phyloP scores from a whole-genome alignment of 768 basidiomycete species.

The Hebeloma cylindrosporum region DNA sequence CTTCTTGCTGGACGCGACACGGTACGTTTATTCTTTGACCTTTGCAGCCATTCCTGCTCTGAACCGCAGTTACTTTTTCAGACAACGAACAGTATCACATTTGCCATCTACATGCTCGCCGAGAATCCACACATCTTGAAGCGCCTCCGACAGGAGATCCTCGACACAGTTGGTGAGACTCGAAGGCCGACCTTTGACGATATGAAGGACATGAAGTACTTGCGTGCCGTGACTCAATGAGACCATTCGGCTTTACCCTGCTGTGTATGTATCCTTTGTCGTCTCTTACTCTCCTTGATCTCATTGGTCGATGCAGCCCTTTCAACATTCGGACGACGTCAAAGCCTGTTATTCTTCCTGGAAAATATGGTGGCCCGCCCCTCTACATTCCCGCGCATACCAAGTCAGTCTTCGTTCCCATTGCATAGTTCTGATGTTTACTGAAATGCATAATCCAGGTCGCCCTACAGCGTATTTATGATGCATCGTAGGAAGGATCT shows the following conservation, averaged over 20 bases:
- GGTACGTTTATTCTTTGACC: conserved; percentile 17
- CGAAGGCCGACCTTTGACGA: conserved; percentile 53
- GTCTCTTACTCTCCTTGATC: background rate
- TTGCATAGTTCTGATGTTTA: background rate
- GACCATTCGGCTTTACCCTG: conserved; percentile 51
- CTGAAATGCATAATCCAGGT: conserved; percentile 23
- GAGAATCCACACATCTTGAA: conserved; percentile 46
- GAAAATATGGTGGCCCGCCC: conserved; percentile 30
- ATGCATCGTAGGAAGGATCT: conserved; percentile 65
- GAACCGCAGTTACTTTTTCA: conserved; percentile 12
- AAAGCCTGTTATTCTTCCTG: conserved; percentile 25
- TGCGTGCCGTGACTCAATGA: conserved; percentile 61
- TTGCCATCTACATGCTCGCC: conserved; percentile 54
- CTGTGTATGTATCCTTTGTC: conserved; percentile 41
- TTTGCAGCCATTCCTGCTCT: background rate
- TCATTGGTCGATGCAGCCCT: conserved; percentile 23
- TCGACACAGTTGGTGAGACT: conserved; percentile 42
- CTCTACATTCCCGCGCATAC: conserved; percentile 36
- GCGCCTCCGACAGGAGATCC: conserved; percentile 51
- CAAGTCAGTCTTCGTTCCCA: conserved; percentile 8
- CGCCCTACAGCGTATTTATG: conserved; percentile 47
- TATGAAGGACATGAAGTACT: conserved; percentile 57
- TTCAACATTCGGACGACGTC: conserved; percentile 31
- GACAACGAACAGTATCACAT: conserved; percentile 54
- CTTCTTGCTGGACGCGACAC: conserved; percentile 58